Evolutionary conservation across 192 early-diverging fungal genomes (phyloP).

Genomic region (Coemansia sp.): DNA sequence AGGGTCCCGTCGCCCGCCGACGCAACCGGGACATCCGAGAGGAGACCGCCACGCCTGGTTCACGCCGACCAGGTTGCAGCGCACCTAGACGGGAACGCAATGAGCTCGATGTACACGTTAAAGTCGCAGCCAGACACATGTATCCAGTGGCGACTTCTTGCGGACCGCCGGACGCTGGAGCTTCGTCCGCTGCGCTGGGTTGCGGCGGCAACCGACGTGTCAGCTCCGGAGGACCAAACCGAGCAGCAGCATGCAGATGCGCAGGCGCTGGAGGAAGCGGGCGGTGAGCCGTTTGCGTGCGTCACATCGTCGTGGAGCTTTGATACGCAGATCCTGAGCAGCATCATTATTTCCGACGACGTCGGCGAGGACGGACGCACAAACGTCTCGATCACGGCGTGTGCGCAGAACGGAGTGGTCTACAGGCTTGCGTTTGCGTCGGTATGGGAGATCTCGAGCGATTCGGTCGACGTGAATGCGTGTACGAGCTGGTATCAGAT

Average conservation of each 20-base stretch:
- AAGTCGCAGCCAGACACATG: slow-evolving; percentile 43
- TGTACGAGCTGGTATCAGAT: slow-evolving; percentile 44
- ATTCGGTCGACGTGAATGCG: slow-evolving; percentile 18
- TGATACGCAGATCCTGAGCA: slow-evolving; percentile 23
- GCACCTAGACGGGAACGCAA: slow-evolving; percentile 28
- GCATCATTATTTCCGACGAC: slow-evolving; percentile 30
- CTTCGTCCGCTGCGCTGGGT: slow-evolving; percentile 50
- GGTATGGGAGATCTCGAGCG: slow-evolving; percentile 41
- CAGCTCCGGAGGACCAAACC: background rate
- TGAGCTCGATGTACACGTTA: slow-evolving; percentile 39
- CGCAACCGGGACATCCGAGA: background rate
- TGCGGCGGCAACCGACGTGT: background rate
- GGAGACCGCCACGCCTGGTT: background rate
- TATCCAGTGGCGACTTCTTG: slow-evolving; percentile 50
- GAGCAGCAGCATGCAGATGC: background rate
- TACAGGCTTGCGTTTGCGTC: slow-evolving; percentile 42
- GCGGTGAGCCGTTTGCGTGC: slow-evolving; percentile 14
- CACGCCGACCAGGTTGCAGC: slow-evolving; percentile 28
- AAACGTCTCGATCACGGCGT: slow-evolving; percentile 25
- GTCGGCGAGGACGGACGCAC: slow-evolving; percentile 11
- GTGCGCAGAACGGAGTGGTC: slow-evolving; percentile 27
- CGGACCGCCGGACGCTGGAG: slow-evolving; percentile 39
- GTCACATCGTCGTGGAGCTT: slow-evolving; percentile 46
- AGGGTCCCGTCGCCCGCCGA: slow-evolving; percentile 29
- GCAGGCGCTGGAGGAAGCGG: background rate